Conservation (phyloP, 73 alveolate genomes). For the Paraurostyla sp. region DNA sequence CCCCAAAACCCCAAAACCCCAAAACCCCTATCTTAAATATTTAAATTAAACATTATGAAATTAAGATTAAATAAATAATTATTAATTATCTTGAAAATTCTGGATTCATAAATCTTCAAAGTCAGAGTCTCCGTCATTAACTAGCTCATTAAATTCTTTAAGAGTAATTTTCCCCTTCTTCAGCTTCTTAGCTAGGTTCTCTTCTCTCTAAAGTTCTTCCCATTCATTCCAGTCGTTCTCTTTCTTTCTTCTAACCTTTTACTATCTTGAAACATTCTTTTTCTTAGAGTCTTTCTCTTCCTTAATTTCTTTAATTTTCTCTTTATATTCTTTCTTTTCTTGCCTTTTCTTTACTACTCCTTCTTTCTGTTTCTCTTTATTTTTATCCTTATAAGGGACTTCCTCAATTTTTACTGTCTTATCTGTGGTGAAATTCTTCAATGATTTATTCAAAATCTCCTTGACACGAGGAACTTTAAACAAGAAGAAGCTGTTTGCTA, state of each 20-base stretch:
- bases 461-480: slow-evolving; percentile 98
- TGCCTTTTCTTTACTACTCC: slow-evolving; percentile 53
- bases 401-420: slow-evolving; percentile 80
- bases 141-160: slow-evolving; percentile 13
- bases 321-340: slow-evolving; percentile 78
- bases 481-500: slow-evolving; percentile 95
- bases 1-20: too few relatives aligned
- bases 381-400: slow-evolving; percentile 91
- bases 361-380: slow-evolving; percentile 89
- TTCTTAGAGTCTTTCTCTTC: slow-evolving; percentile 81
- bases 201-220: slow-evolving; percentile 93
- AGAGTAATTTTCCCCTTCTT: slow-evolving; percentile 92
- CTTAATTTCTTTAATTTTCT: slow-evolving; percentile 72
- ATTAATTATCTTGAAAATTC: not conserved
- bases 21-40: not conserved
- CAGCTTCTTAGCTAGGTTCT: slow-evolving; percentile 86
- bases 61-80: not conserved
- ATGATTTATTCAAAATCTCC: slow-evolving; percentile 94
- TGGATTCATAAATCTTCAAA: too few relatives aligned
- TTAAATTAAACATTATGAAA: not conserved
- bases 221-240: slow-evolving; percentile 84
- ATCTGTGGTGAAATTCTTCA: slow-evolving; percentile 79
- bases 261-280: slow-evolving; percentile 82
- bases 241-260: slow-evolving; percentile 86
- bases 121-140: slow-evolving; percentile 34